Conservation (phyloP, 139 green algal species). For the Tetraselmis chui region DNA sequence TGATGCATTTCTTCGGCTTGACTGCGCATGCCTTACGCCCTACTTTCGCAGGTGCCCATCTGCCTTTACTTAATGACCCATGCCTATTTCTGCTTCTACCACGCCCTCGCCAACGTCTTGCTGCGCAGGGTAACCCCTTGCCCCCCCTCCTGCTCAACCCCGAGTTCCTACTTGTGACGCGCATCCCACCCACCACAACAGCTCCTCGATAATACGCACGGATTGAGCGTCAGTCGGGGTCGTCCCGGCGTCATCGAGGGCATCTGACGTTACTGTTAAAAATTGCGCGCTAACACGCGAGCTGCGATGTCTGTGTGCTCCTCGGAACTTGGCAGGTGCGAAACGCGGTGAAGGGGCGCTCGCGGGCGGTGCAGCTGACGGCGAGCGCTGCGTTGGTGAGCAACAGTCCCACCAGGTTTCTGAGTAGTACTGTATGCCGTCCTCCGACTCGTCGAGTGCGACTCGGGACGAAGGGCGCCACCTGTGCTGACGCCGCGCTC, state of each 20-base stretch:
- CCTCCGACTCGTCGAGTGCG: not conserved
- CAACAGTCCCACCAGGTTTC: not conserved
- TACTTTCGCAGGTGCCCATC: conserved; percentile 75
- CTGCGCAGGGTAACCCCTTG: conserved; percentile 47
- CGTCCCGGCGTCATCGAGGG: too few relatives aligned
- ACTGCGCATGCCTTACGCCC: too few relatives aligned
- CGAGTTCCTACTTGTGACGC: not conserved
- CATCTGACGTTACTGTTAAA: too few relatives aligned
- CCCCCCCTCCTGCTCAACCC: not conserved
- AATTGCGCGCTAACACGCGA: too few relatives aligned
- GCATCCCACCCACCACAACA: not conserved
- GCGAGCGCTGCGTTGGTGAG: not conserved
- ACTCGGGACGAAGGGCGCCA: too few relatives aligned
- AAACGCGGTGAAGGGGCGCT: not conserved
- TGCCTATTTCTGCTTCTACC: conserved; percentile 98
- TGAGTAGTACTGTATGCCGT: not conserved
- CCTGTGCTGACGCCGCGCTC: too few relatives aligned
- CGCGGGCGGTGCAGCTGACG: not conserved
- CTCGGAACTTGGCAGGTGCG: too few relatives aligned
- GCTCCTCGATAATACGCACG: not conserved
- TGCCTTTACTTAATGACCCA: conserved; percentile 96
- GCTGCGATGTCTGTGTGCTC: too few relatives aligned
- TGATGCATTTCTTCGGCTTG: too few relatives aligned
- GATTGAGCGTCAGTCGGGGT: not conserved
- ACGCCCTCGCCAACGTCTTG: conserved; percentile 83